These are phyloP conservation scores for Monilinia fructicola DNA, from an alignment of 2,329 filamentous ascomycete species.

Conservation along the genomic window DNA sequence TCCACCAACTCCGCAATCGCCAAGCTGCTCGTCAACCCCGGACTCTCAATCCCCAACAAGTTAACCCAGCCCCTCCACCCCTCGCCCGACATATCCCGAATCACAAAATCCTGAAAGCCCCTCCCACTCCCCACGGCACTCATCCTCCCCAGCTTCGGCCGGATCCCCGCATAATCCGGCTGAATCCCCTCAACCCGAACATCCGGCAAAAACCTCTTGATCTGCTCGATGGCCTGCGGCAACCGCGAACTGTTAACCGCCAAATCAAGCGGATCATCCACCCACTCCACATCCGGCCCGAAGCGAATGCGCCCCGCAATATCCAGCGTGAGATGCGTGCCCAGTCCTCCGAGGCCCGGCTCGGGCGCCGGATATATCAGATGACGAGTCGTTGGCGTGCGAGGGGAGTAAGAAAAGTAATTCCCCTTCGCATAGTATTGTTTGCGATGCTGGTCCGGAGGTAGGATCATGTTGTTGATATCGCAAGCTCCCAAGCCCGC, in stretches of 20 bases:
- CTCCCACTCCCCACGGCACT: conserved; percentile 62
- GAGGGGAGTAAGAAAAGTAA: conserved; percentile 81
- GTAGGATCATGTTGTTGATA: conserved; percentile 80
- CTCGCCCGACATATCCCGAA: conserved; percentile 63
- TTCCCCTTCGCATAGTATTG: conserved; percentile 90
- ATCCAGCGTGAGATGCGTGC: conserved; percentile 92
- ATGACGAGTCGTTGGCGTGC: conserved; percentile 63
- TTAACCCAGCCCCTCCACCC: conserved; percentile 84
- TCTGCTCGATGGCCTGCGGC: conserved; percentile 67
- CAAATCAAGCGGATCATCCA: conserved; percentile 69
- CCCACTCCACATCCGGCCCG: conserved; percentile 95
- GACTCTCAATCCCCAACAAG: conserved; percentile 88
- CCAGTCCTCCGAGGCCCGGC: conserved; percentile 78
- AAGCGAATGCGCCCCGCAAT: conserved; percentile 82
- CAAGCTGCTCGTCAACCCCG: conserved; percentile 81
- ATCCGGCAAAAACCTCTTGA: conserved; percentile 73
- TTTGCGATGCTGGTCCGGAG: conserved; percentile 52
- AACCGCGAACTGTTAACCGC: conserved; percentile 64
- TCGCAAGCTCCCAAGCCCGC: conserved; percentile 76
- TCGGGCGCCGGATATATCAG: conserved; percentile 86
- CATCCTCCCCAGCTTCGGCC: conserved; percentile 72
- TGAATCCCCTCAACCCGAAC: conserved; percentile 65
- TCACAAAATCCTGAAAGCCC: conserved; percentile 81
- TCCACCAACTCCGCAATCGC: conserved; percentile 81
- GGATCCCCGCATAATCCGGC: conserved; percentile 87